Evolutionary conservation across 148 eudicot species (phyloP).

Genomic region (Pouteria glomerata): DNA sequence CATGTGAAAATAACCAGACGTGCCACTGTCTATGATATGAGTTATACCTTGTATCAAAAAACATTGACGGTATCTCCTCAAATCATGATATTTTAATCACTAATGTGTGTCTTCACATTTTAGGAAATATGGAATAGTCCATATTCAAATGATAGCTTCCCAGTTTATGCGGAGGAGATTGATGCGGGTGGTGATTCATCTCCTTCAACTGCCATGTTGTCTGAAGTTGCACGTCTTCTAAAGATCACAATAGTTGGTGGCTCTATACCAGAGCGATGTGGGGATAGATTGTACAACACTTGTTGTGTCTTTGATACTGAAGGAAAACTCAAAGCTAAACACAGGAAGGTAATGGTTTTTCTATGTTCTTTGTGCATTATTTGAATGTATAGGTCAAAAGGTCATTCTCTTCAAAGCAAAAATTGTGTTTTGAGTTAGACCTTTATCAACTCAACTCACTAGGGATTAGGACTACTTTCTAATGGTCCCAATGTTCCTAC

Average conservation of each 20-base stretch:
- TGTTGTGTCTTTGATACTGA: slow-evolving; percentile 81
- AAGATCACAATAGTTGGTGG: slow-evolving; percentile 87
- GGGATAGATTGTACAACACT: slow-evolving; percentile 71
- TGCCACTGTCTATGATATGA: too few relatives aligned
- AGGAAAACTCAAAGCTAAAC: slow-evolving; percentile 76
- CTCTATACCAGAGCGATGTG: slow-evolving; percentile 86
- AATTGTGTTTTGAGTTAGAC: neutral
- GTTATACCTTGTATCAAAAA: neutral
- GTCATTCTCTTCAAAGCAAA: neutral
- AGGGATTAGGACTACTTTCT: neutral
- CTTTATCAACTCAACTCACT: neutral
- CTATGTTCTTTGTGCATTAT: neutral
- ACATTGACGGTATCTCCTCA: neutral
- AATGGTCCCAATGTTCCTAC: neutral
- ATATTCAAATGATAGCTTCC: slow-evolving; percentile 85
- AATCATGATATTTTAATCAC: neutral
- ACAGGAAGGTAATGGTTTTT: slow-evolving; percentile 61
- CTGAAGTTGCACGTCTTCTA: slow-evolving; percentile 61
- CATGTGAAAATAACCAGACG: too few relatives aligned
- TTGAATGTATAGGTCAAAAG: neutral
- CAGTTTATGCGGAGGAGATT: slow-evolving; percentile 82
- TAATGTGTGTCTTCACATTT: slow-evolving; percentile 9
- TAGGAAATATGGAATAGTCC: slow-evolving; percentile 99
- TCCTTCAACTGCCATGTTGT: slow-evolving; percentile 90
- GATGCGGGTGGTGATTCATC: slow-evolving; percentile 76